phyloP scores from a whole-genome alignment of 2,329 filamentous ascomycete genomes.

The Hypomyces perniciosus region DNA sequence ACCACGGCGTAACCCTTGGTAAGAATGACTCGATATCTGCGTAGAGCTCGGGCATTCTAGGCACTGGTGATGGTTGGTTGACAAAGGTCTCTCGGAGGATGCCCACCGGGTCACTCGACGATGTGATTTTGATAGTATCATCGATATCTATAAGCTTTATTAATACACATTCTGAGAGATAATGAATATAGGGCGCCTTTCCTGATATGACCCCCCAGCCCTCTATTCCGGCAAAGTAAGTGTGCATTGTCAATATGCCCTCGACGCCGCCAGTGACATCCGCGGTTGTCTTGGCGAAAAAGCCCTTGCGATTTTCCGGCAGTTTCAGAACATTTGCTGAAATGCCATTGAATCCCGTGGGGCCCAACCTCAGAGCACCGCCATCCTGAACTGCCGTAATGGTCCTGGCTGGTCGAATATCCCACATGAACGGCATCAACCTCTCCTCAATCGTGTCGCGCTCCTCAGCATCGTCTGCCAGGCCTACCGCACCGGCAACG shows the following conservation, averaged over 20 bases:
- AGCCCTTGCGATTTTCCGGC: slow-evolving; percentile 37
- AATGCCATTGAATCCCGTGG: slow-evolving; percentile 67
- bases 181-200: slow-evolving; percentile 24
- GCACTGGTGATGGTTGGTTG: slow-evolving; percentile 62
- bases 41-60: slow-evolving; percentile 84
- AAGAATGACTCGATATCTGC: slow-evolving; percentile 51
- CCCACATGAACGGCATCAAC: slow-evolving; percentile 71
- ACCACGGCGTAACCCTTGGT: slow-evolving; percentile 64
- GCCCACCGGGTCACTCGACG: slow-evolving; percentile 71
- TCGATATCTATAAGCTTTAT: slow-evolving; percentile 63
- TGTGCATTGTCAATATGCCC: slow-evolving; percentile 58
- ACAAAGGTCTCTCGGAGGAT: slow-evolving; percentile 82
- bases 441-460: slow-evolving; percentile 58
- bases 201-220: slow-evolving; percentile 81
- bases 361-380: slow-evolving; percentile 52
- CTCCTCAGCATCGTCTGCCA: slow-evolving; percentile 55
- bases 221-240: slow-evolving; percentile 65
- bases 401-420: slow-evolving; percentile 63
- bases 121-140: slow-evolving; percentile 89
- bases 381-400: slow-evolving; percentile 57
- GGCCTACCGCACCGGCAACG: slow-evolving; percentile 62
- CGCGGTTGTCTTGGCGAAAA: slow-evolving; percentile 41
- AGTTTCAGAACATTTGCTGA: slow-evolving; percentile 56
- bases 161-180: neutral
- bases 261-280: slow-evolving; percentile 45